phyloP scores from a whole-genome alignment of 768 basidiomycete species.

The Mycena olivaceomarginata region DNA sequence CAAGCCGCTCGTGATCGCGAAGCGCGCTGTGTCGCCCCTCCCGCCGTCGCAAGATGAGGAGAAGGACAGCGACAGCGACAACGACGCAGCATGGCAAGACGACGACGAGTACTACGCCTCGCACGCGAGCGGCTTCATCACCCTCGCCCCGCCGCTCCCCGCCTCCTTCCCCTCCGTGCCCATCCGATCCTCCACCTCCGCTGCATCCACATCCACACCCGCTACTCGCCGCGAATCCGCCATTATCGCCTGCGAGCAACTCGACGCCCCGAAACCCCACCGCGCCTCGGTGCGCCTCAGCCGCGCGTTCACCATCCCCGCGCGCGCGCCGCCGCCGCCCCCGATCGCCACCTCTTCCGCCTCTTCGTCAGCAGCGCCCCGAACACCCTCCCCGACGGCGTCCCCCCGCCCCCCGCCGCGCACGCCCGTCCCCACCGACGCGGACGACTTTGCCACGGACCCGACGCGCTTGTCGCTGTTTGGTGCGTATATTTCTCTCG shows the following conservation, averaged over 20 bases:
- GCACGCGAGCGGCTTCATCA: slow-evolving; percentile 29
- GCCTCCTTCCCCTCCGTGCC: background rate
- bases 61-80: background rate
- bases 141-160: slow-evolving; percentile 19
- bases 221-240: slow-evolving; percentile 15
- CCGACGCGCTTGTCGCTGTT: background rate
- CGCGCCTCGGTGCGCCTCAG: slow-evolving; percentile 22
- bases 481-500: background rate
- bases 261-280: background rate
- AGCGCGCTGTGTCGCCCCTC: slow-evolving; percentile 32
- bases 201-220: background rate
- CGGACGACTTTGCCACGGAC: background rate
- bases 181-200: too few relatives aligned
- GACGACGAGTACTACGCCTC: slow-evolving; percentile 36
- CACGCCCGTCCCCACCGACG: slow-evolving; percentile 37
- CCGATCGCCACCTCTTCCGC: slow-evolving; percentile 27
- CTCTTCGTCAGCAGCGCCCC: too few relatives aligned
- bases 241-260: background rate
- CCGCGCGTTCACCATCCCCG: slow-evolving; percentile 27
- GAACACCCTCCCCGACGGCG: background rate
- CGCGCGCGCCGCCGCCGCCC: slow-evolving; percentile 37
- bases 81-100: background rate
- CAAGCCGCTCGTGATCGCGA: slow-evolving; percentile 32
- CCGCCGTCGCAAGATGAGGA: background rate
- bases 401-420: slow-evolving; percentile 33